A percentile compares a stretch with the other conserved stretches of the same genome.
These are phyloP conservation scores for Peribolospora baueri DNA, from an alignment of 768 basidiomycete species.

Conservation along the genomic window DNA sequence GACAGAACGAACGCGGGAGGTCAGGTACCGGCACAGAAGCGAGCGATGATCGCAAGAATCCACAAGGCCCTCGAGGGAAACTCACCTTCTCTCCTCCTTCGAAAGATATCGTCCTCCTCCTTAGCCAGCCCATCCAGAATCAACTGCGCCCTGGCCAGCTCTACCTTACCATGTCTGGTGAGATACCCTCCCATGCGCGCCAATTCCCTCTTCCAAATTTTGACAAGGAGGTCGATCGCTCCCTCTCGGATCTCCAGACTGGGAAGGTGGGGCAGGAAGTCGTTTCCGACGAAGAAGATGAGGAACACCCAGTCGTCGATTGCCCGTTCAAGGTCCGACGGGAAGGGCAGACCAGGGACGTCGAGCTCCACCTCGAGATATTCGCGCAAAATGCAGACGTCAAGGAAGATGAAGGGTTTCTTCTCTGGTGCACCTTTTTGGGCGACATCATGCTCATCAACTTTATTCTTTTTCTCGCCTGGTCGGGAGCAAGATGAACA, in stretches of 20 bases:
- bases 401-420: conserved; percentile 98
- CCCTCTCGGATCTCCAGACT: conserved; percentile 97
- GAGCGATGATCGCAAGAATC: background rate
- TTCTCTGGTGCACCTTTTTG: conserved; percentile 37
- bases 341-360: conserved; percentile 48
- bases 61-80: conserved; percentile 8
- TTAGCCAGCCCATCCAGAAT: conserved; percentile 87
- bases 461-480: conserved; percentile 31
- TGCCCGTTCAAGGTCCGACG: conserved; percentile 81
- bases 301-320: conserved; percentile 99
- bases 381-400: conserved; percentile 82
- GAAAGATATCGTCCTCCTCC: conserved; percentile 87
- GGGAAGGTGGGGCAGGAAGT: conserved; percentile 93
- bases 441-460: conserved; percentile 24
- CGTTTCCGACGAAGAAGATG: conserved; percentile 99
- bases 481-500: conserved; percentile 17
- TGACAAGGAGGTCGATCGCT: conserved; percentile 86
- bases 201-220: conserved; percentile 83
- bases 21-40: background rate
- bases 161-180: conserved; percentile 73
- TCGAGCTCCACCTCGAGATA: conserved; percentile 92
- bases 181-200: conserved; percentile 93
- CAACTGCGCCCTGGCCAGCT: conserved; percentile 63
- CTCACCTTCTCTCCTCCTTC: conserved; percentile 71
- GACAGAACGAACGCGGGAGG: background rate